Evolutionary conservation across 2,329 filamentous ascomycete species (phyloP).

Genomic region (Tolypocladium tundrense): DNA sequence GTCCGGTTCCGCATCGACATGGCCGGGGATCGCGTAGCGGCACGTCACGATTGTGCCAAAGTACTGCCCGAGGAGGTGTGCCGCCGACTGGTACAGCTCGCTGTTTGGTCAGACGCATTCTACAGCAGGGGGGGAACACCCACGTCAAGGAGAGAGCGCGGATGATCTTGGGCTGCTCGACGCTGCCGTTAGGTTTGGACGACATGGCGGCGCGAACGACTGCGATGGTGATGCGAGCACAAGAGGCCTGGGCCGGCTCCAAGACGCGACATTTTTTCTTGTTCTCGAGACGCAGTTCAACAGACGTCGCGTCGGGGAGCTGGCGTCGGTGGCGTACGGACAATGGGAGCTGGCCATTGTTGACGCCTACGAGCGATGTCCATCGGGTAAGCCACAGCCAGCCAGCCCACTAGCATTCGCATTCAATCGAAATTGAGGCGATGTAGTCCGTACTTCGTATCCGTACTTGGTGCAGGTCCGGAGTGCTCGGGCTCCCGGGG

Average conservation of each 20-base stretch:
- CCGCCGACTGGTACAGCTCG: not conserved
- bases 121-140: not conserved
- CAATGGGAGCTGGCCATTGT: not conserved
- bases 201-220: not conserved
- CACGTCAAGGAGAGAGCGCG: not conserved
- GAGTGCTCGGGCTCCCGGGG: too few species aligned
- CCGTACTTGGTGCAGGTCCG: too few species aligned
- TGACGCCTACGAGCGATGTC: not conserved
- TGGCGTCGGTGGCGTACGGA: not conserved
- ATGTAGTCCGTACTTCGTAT: too few species aligned
- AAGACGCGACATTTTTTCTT: not conserved
- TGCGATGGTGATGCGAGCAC: not conserved
- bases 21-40: slow-evolving; percentile 6
- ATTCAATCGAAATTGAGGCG: too few species aligned
- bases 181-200: not conserved
- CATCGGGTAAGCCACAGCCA: too few species aligned
- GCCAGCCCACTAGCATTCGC: too few species aligned
- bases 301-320: not conserved
- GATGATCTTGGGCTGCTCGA: not conserved
- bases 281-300: not conserved
- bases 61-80: not conserved
- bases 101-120: not conserved
- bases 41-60: slow-evolving; percentile 4
- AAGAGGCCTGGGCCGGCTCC: not conserved
- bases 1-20: not conserved